Conservation (phyloP, 805 yeast species). For the Candida manassasensis region DNA sequence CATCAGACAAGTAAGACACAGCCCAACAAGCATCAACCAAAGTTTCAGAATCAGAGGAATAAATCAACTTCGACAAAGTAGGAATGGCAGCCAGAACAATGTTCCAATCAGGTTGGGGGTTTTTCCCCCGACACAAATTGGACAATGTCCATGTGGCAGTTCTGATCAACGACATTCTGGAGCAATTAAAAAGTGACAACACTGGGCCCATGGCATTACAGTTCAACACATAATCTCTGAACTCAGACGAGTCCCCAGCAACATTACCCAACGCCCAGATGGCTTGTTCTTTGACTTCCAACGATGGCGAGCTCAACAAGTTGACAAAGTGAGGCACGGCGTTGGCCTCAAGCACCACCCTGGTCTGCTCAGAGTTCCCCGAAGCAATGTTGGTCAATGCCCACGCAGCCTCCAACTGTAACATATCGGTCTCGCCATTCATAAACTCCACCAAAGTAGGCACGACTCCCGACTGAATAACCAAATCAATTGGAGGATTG, state of each 20-base stretch:
- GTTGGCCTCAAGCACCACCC: conserved; percentile 84
- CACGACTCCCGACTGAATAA: conserved; percentile 89
- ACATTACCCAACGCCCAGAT: conserved; percentile 99
- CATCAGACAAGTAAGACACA: conserved; percentile 89
- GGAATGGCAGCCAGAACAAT: conserved; percentile 85
- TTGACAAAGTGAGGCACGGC: conserved; percentile 91
- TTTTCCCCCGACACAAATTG: conserved; percentile 93
- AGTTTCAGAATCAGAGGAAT: conserved; percentile 87
- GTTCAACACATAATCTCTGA: conserved; percentile 82
- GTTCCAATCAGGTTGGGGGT: conserved; percentile 94
- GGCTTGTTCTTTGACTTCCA: conserved; percentile 96
- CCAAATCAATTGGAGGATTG: conserved; percentile 93
- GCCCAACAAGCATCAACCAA: conserved; percentile 99
- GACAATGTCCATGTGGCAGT: conserved; percentile 98
- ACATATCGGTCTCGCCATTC: conserved; percentile 70
- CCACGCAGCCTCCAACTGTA: conserved; percentile 99
- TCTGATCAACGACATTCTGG: conserved; percentile 85
- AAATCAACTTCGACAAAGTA: conserved; percentile 84
- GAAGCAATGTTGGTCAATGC: conserved; percentile 98
- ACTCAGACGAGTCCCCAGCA: conserved; percentile 92
- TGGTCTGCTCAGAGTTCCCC: conserved; percentile 86
- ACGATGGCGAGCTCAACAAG: conserved; percentile 70
- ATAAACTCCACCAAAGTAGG: conserved; percentile 86
- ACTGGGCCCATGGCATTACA: conserved; percentile 90
- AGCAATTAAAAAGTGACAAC: conserved; percentile 66